These are phyloP conservation scores for Penicillium simplicissimum DNA, from an alignment of 495 filamentous ascomycete species.

Conservation along the genomic window DNA sequence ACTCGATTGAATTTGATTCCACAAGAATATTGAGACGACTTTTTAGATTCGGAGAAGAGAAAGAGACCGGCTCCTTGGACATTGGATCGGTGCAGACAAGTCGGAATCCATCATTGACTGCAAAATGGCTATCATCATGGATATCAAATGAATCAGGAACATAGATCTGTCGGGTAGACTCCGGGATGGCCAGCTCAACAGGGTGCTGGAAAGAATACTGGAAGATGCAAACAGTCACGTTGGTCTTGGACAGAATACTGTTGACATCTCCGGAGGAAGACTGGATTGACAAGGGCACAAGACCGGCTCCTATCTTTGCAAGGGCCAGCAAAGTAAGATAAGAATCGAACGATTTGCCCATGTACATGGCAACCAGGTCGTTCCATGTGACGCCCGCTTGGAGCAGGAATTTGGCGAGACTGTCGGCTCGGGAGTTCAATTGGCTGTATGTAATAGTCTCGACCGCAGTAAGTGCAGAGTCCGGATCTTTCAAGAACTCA, in stretches of 20 bases:
- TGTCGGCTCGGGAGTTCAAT: conserved; percentile 62
- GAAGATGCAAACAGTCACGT: conserved; percentile 48
- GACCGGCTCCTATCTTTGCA: conserved; percentile 70
- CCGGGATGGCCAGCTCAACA: conserved; percentile 15
- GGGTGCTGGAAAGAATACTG: conserved; percentile 21
- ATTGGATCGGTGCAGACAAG: conserved; percentile 63
- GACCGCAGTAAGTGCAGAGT: conserved; percentile 22
- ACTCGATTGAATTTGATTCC: too few relatives aligned
- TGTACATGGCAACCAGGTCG: conserved; percentile 63
- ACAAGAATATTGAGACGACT: conserved; percentile 64
- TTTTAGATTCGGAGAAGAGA: conserved; percentile 67
- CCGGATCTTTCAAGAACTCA: conserved; percentile 53
- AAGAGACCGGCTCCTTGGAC: conserved; percentile 66
- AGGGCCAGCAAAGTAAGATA: conserved; percentile 73
- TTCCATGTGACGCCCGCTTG: conserved; percentile 44
- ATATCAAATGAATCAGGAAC: conserved; percentile 37
- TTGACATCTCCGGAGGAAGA: conserved; percentile 57
- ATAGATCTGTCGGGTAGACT: conserved; percentile 25
- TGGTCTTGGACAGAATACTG: conserved; percentile 55
- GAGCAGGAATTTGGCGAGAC: conserved; percentile 59
- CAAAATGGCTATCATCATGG: conserved; percentile 28
- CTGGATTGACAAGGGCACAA: conserved; percentile 68
- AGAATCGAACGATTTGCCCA: conserved; percentile 67
- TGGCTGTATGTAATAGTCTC: conserved; percentile 59
- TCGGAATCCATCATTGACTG: conserved; percentile 27